Percentiles rank a stretch among this genome's conserved stretches.
phyloP scores from a whole-genome alignment of 345 rosid genomes.

The Pistacia integerrima region DNA sequence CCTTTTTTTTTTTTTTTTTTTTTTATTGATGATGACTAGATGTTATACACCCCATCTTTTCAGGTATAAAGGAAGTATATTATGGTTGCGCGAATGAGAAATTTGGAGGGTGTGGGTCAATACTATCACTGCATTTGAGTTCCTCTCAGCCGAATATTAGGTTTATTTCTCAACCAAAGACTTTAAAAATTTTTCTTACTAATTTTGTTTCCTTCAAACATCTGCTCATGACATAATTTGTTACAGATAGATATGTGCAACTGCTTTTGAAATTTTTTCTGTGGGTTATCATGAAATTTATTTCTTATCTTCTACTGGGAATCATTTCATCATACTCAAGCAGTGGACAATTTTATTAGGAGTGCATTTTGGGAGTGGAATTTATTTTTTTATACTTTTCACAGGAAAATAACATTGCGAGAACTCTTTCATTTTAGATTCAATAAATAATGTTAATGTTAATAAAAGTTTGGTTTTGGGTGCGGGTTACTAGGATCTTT shows the following conservation, averaged over 20 bases:
- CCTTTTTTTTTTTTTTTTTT: neutral
- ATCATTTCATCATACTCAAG: neutral
- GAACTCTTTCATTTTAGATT: too few relatives aligned
- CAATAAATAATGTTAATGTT: too few relatives aligned
- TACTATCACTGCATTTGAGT: constrained; percentile 58
- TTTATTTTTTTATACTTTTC: too few relatives aligned
- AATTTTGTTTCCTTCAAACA: neutral
- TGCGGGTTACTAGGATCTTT: too few relatives aligned
- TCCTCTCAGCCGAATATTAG: constrained; percentile 33
- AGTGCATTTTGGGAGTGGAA: neutral
- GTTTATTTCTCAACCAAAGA: constrained; percentile 24
- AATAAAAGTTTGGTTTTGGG: too few relatives aligned
- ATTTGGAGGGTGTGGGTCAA: constrained; percentile 90
- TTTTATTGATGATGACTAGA: neutral
- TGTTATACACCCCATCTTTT: neutral
- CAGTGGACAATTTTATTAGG: neutral
- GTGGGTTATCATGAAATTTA: too few relatives aligned
- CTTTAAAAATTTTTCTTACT: neutral
- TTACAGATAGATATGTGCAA: neutral
- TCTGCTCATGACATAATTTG: neutral
- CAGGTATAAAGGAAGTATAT: constrained; percentile 69
- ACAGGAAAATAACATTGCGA: too few relatives aligned
- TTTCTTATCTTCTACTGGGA: neutral
- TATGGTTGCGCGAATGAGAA: constrained; percentile 84
- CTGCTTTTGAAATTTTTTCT: neutral